Evolutionary conservation across 352 stramenopile genomes (phyloP), one percentile per base, ranked within the genome.

Genomic region (Phytopythium aichiense): DNA sequence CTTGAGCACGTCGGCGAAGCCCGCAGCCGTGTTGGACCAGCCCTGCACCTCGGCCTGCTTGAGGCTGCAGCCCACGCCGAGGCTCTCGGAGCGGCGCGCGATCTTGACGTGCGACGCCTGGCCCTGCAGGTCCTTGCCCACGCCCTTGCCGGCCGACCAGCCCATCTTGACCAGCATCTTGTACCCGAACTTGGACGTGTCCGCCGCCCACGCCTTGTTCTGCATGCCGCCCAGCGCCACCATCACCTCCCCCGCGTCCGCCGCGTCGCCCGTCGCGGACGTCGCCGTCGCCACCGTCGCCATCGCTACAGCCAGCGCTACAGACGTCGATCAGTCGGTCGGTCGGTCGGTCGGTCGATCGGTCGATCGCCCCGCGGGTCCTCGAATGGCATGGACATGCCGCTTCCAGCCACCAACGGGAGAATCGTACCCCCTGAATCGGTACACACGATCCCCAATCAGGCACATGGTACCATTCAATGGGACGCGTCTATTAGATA

Each of bases 151-250:
- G 33, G 97, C 91, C 25, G 87, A 92, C 94, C 94, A 99, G 66
- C 96, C 96, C 94, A 99, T 98, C 72, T 98, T 98, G 23, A 92
- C 69, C 35, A 99, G 84, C 87, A 99, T 96, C 68, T 97, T 96
- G 66, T 91, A 95, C 20, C 96, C 96, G 58, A 98, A 98, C 73
- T 98, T 98, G 77, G 74, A 92, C 63, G 81, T 91, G 68, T 98
- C 92, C 22, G 80, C 69, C 11, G 86, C 84, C 86, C 86, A 95
- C 56, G 84, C 86, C 83, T 91, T 95, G 72, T 95, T 95, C 71
- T 95, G 86, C 73, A 91, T 88, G 46, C 86, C 86, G 28, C 86
- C 86, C 49, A 95, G 49, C n/a, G 78, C 71, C 61, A 95, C 81
- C 84, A 95, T 90, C 68, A 77, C 79, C 63, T 76, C 69, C n/a